Percentiles rank a stretch among this genome's conserved stretches.
Conservation (phyloP, 2,329 filamentous ascomycete species). For the Aspergillus ibericus region DNA sequence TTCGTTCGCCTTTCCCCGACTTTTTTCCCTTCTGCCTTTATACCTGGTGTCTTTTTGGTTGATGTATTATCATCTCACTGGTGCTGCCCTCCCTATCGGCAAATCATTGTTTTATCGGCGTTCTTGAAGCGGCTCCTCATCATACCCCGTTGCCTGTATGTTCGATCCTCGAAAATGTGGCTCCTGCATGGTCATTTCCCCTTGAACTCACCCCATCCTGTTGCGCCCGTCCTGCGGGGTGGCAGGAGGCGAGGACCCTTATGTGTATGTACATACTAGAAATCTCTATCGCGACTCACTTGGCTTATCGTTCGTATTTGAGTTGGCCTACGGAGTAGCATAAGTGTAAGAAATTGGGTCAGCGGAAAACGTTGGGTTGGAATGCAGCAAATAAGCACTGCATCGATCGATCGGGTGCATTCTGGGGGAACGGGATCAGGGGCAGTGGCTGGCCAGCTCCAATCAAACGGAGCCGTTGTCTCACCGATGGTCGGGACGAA, state of each 20-base stretch:
- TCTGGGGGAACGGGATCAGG: background rate
- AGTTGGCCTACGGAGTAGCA: too few relatives aligned
- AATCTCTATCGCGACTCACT: background rate
- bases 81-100: background rate
- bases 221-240: background rate
- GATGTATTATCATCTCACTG: conserved; percentile 3
- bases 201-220: background rate
- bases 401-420: background rate
- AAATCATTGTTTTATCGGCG: conserved; percentile 9
- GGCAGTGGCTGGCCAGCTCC: background rate
- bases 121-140: conserved; percentile 7
- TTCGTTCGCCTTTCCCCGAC: background rate
- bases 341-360: too few relatives aligned
- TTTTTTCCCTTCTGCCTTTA: conserved; percentile 4
- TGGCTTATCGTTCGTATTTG: background rate
- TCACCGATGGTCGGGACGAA: background rate
- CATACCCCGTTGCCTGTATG: conserved; percentile 21
- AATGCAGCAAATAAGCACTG: too few relatives aligned
- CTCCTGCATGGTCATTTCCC: background rate
- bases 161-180: background rate
- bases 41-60: conserved; percentile 12
- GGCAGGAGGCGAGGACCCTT: background rate
- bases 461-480: background rate
- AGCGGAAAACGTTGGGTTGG: too few relatives aligned
- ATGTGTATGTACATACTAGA: conserved; percentile 2